phyloP scores from a whole-genome alignment of 1,284 basidiomycete genomes.

The Rhodotorula sp. region DNA sequence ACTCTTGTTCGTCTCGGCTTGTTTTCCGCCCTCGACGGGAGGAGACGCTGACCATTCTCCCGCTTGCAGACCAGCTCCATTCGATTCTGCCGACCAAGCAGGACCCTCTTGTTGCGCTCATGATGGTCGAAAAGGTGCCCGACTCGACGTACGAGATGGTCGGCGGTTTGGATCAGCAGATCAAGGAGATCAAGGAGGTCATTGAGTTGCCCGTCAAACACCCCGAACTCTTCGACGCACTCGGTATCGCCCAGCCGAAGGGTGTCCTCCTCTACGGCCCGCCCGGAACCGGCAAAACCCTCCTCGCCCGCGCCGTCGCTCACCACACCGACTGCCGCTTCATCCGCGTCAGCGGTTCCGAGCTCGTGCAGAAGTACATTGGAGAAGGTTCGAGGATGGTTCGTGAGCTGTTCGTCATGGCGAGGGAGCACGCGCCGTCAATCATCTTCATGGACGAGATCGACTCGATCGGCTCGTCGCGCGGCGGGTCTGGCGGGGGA shows the following conservation, averaged over 20 bases:
- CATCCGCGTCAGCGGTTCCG: slow-evolving; percentile 91
- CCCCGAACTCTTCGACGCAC: slow-evolving; percentile 91
- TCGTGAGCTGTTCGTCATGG: slow-evolving; percentile 97
- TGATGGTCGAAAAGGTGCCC: slow-evolving; percentile 99
- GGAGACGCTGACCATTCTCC: not conserved
- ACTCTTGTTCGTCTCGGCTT: slow-evolving; percentile 56
- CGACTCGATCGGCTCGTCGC: slow-evolving; percentile 91
- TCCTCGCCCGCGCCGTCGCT: slow-evolving; percentile 96
- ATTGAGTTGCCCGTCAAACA: slow-evolving; percentile 98
- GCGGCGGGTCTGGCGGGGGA: slow-evolving; percentile 77
- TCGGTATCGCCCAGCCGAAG: slow-evolving; percentile 97
- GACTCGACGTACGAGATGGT: slow-evolving; percentile 99
- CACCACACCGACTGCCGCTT: slow-evolving; percentile 99
- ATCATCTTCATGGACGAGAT: slow-evolving; percentile 99
- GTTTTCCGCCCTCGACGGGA: not conserved
- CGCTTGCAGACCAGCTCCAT: slow-evolving; percentile 58
- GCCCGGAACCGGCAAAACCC: slow-evolving; percentile 97
- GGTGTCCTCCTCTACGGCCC: slow-evolving; percentile 89
- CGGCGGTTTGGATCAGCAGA: slow-evolving; percentile 94
- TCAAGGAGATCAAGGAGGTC: slow-evolving; percentile 99
- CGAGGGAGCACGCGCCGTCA: slow-evolving; percentile 93
- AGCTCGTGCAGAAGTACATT: slow-evolving; percentile 98
- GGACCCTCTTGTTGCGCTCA: slow-evolving; percentile 89
- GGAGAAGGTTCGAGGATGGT: slow-evolving; percentile 91
- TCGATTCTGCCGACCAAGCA: slow-evolving; percentile 94